Conservation (phyloP, 805 yeast genomes). For the Cyberlindnera bimundalis region DNA sequence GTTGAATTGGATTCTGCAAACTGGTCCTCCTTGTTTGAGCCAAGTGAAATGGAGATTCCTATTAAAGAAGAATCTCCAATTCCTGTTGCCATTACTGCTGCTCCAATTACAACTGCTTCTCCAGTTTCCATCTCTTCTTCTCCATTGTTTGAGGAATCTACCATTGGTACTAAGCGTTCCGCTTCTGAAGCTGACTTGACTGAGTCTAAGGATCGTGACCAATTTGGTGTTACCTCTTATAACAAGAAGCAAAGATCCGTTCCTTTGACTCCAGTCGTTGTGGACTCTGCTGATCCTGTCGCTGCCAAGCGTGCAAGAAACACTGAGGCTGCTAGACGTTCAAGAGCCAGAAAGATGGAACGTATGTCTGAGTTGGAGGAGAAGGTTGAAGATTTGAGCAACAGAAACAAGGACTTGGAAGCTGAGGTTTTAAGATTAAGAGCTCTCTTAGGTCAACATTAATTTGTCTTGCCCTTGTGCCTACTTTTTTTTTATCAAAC, state of each 20-base stretch:
- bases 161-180: slow-evolving; percentile 20
- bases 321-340: slow-evolving; percentile 94
- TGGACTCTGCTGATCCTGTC: slow-evolving; percentile 58
- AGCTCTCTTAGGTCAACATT: slow-evolving; percentile 37
- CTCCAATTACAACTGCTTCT: too few species aligned
- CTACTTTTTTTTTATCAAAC: not conserved
- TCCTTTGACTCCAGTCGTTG: slow-evolving; percentile 69
- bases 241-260: slow-evolving; percentile 70
- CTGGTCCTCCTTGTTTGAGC: slow-evolving; percentile 63
- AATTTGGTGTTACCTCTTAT: slow-evolving; percentile 72
- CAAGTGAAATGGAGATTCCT: slow-evolving; percentile 28
- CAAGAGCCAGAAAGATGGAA: slow-evolving; percentile 89
- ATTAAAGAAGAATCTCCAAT: slow-evolving; percentile 2
- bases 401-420: slow-evolving; percentile 56
- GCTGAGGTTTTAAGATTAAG: slow-evolving; percentile 62
- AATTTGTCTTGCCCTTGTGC: slow-evolving; percentile 1
- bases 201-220: slow-evolving; percentile 42
- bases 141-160: slow-evolving; percentile 7
- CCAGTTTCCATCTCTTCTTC: slow-evolving; percentile 4
- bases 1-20: slow-evolving; percentile 36
- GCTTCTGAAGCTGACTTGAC: slow-evolving; percentile 26
- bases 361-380: slow-evolving; percentile 81
- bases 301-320: slow-evolving; percentile 90
- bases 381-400: slow-evolving; percentile 62
- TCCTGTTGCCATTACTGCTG: not conserved